phyloP scores from a whole-genome alignment of 2,329 filamentous ascomycete species.

The Massarina eburnea region DNA sequence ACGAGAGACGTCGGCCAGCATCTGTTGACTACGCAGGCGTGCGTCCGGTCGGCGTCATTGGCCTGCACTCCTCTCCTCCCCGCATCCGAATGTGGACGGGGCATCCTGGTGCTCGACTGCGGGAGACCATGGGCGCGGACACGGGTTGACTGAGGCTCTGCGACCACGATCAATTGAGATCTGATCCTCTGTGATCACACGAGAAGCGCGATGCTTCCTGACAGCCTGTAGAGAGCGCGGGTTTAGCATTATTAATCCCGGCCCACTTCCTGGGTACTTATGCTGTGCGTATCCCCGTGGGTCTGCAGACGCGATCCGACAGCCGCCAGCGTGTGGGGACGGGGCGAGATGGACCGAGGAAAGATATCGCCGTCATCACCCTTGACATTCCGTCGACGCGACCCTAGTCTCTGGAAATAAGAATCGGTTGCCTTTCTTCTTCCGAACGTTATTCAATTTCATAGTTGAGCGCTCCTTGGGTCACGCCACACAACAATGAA shows the following conservation, averaged over 20 bases:
- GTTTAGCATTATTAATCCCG: too few species aligned
- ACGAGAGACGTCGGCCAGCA: background rate
- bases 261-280: too few species aligned
- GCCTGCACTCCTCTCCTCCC: constrained; percentile 5
- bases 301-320: background rate
- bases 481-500: constrained; percentile 41
- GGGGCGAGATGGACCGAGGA: constrained; percentile 35
- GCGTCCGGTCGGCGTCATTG: too few species aligned
- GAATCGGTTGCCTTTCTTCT: background rate
- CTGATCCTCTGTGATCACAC: too few species aligned
- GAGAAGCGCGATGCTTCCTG: too few species aligned
- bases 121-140: too few species aligned
- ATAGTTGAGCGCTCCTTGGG: constrained; percentile 1
- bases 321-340: too few species aligned
- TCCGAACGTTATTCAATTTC: constrained; percentile 1
- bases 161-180: too few species aligned
- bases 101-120: too few species aligned
- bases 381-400: constrained; percentile 26
- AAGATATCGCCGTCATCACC: constrained; percentile 32
- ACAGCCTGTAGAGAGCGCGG: too few species aligned
- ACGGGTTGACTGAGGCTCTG: too few species aligned
- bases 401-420: constrained; percentile 26
- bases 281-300: too few species aligned
- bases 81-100: constrained; percentile 1
- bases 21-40: background rate